These are phyloP conservation scores for Skeletonema potamos DNA, from an alignment of 108 stramenopile species.

Conservation along the genomic window DNA sequence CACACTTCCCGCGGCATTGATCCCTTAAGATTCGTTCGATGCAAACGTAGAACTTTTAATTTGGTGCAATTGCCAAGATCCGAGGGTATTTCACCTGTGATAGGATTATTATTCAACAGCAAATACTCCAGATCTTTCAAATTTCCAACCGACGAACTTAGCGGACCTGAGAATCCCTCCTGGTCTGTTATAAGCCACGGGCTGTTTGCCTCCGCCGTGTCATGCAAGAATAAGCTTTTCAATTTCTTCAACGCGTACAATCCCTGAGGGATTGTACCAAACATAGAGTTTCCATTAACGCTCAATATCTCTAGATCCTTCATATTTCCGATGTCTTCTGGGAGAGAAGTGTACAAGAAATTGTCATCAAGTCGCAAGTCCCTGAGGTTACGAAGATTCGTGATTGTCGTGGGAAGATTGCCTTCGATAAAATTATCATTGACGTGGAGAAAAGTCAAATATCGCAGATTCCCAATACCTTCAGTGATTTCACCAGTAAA, in stretches of 20 bases:
- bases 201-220: not conserved
- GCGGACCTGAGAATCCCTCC: conserved; percentile 33
- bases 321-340: conserved; percentile 45
- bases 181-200: conserved; percentile 40
- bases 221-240: conserved; percentile 31
- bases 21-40: conserved; percentile 25
- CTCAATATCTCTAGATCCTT: conserved; percentile 40
- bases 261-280: conserved; percentile 30
- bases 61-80: conserved; percentile 31
- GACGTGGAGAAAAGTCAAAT: conserved; percentile 44
- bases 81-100: conserved; percentile 35
- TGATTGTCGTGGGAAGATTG: conserved; percentile 42
- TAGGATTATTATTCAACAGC: conserved; percentile 41
- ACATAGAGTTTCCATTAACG: conserved; percentile 25
- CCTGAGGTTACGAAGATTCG: conserved; percentile 35
- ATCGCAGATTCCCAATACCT: conserved; percentile 49
- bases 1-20: conserved; percentile 26
- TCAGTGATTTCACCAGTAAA: conserved; percentile 37
- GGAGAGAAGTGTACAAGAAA: conserved; percentile 39
- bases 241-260: conserved; percentile 30
- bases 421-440: conserved; percentile 48
- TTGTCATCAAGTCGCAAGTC: conserved; percentile 60
- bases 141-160: conserved; percentile 20
- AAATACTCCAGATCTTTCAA: conserved; percentile 32
- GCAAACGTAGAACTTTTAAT: conserved; percentile 2